Base-by-base conservation (phyloP, 2,329 filamentous ascomycete genomes). In the Hypoxylon sp. region DNA sequence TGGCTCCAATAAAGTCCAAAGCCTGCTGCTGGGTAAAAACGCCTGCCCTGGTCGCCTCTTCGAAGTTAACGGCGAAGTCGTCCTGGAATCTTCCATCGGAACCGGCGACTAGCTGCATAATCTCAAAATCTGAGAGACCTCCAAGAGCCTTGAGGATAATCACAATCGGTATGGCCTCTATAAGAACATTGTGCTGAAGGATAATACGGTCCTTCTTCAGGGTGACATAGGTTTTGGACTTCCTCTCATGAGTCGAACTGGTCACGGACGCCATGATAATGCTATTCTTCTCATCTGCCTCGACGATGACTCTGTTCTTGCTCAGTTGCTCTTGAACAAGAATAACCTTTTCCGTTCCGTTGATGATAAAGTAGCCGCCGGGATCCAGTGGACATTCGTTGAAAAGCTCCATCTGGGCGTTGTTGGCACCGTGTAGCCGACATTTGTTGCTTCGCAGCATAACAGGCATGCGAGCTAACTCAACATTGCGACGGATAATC, bases 221-320 rank as follows among this genome's bases (percentile, higher is more conserved):
- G 13, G 95, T 88, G 56, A 99, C 93, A 74, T 98, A 98, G 60
- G 93, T 98, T 83, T 99, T 99, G 10, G 96, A 98, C 80, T 98
- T 98, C 75, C 97, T 89, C 79, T 98, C 96, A 80, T 98, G 94
- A 1, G 97, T 98, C 30, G 96, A 98, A 88, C 94, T 97, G 6
- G 94, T 99, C 30, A 98, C 96, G 1, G 96, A 98, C 38, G 97
- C 96, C 73, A 95, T 93, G 62, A 98, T 95, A 70, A 97, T 90
- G 66, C 92, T 92, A 81, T 98, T 98, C 82, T 97, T 97, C 57
- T 91, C 87, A 75, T 95, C 93, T 60, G 93, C 91, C 81, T 99
- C 97, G 14, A 99, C 95, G 78, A 99, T 98, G 75, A 99, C 93
- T 83, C 96, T 90, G 81, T 99, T 99, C 87, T 99, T 99, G 86